These are phyloP conservation scores for Kodamaea jinghongensis DNA, from an alignment of 805 yeast genomes.

Conservation along the genomic window DNA sequence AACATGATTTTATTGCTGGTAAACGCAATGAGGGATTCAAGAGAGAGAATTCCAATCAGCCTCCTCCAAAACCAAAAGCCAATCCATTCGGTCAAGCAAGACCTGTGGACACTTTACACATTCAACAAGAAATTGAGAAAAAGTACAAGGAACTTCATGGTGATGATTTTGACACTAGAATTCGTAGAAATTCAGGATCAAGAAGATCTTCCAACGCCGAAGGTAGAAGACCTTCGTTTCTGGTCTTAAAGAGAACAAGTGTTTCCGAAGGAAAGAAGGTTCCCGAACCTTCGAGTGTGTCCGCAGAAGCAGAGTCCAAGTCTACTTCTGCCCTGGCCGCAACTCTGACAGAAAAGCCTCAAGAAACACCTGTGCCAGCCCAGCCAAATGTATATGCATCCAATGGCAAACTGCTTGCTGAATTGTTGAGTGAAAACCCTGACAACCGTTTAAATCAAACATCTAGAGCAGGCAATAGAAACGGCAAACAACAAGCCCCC, in stretches of 20 bases:
- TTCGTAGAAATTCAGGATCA: conserved; percentile 10
- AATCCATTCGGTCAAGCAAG: conserved; percentile 85
- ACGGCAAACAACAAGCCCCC: conserved; percentile 19
- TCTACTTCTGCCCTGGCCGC: neutral
- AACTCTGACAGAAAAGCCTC: neutral
- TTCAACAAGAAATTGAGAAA: conserved; percentile 60
- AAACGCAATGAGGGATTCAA: conserved; percentile 3
- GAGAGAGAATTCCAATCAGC: conserved; percentile 5
- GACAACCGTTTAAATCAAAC: conserved; percentile 14
- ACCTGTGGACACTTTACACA: conserved; percentile 76
- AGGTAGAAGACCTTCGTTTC: conserved; percentile 16
- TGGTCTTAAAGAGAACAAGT: conserved; percentile 18
- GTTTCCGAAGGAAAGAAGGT: conserved; percentile 2
- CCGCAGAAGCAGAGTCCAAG: neutral
- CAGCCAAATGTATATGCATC: conserved; percentile 6
- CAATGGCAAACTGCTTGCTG: conserved; percentile 39
- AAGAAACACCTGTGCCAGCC: neutral
- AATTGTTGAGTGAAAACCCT: conserved; percentile 30
- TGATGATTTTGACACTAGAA: conserved; percentile 35
- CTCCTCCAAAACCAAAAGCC: conserved; percentile 36
- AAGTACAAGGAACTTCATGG: conserved; percentile 89
- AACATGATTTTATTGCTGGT: conserved; percentile 23
- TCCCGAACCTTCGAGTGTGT: neutral
- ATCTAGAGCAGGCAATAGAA: conserved; percentile 14
- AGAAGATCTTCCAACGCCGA: conserved; percentile 11